A percentile compares a stretch with the other conserved stretches of the same genome.
Evolutionary conservation across 2,329 filamentous ascomycete genomes (phyloP).

Genomic region (Curvularia sp.): DNA sequence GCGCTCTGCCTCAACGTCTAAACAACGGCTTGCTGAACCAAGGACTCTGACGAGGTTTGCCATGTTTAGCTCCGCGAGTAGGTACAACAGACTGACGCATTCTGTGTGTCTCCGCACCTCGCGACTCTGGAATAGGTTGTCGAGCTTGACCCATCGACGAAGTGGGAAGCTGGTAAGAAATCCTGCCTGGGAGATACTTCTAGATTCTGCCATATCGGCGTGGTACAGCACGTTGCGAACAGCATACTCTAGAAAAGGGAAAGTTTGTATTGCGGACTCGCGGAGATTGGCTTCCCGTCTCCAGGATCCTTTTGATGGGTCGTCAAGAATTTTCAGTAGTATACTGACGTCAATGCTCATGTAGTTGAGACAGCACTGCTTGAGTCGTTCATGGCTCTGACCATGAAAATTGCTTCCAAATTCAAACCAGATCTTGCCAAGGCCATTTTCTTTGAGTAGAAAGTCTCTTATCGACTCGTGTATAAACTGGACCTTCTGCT

Average conservation of each 20-base stretch:
- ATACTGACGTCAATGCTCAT: conserved; percentile 37
- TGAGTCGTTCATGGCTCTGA: conserved; percentile 53
- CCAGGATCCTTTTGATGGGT: conserved; percentile 16
- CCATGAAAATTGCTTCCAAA: conserved; percentile 42
- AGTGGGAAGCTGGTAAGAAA: conserved; percentile 37
- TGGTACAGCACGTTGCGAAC: conserved; percentile 52
- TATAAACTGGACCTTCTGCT: conserved; percentile 41
- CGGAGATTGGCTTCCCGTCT: conserved; percentile 11
- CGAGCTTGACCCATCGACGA: conserved; percentile 38
- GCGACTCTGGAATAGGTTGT: conserved; percentile 47
- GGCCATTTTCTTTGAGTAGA: conserved; percentile 49
- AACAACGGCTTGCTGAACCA: conserved; percentile 20
- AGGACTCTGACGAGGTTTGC: conserved; percentile 41
- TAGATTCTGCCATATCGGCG: conserved; percentile 48
- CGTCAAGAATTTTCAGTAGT: conserved; percentile 4
- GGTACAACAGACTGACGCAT: conserved; percentile 25
- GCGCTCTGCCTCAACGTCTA: conserved; percentile 37
- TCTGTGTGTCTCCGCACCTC: conserved; percentile 25
- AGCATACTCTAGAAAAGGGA: conserved; percentile 60
- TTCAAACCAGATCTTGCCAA: conserved; percentile 44
- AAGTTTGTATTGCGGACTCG: conserved; percentile 29
- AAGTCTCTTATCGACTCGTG: conserved; percentile 49
- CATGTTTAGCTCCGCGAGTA: conserved; percentile 33
- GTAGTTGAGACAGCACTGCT: conserved; percentile 54
- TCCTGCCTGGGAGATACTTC: conserved; percentile 25